Conservation (phyloP, 495 filamentous ascomycete genomes). For the Hypoxylon intermedium region DNA sequence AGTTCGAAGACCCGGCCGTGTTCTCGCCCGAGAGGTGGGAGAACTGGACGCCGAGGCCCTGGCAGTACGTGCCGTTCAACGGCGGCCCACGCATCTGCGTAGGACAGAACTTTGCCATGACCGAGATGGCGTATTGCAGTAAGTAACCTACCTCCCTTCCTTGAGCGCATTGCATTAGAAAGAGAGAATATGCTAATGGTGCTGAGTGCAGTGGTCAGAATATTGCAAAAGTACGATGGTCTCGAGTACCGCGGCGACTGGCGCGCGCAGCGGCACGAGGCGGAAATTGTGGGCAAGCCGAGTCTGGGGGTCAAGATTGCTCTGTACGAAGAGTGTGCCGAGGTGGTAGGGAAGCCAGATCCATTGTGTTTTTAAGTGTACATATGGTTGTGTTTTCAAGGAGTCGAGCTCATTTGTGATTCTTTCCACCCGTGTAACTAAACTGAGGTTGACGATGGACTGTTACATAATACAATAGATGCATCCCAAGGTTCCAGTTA, state of each 20-base stretch:
- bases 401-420: too few species aligned
- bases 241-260: conserved; percentile 57
- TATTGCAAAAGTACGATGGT: conserved; percentile 66
- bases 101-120: conserved; percentile 64
- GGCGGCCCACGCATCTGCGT: conserved; percentile 64
- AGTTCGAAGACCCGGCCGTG: conserved; percentile 55
- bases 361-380: not conserved
- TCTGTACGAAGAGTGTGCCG: conserved; percentile 39
- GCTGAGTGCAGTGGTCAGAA: conserved; percentile 52
- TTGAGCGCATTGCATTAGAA: not conserved
- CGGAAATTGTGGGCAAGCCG: conserved; percentile 52
- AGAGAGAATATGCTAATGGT: not conserved
- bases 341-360: not conserved
- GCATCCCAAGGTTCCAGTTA: too few species aligned
- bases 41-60: conserved; percentile 59
- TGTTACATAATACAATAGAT: too few species aligned
- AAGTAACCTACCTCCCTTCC: conserved; percentile 33
- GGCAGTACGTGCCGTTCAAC: conserved; percentile 68
- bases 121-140: conserved; percentile 57
- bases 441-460: too few species aligned
- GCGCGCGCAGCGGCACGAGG: conserved; percentile 47
- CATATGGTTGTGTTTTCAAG: not conserved
- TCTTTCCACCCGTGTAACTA: too few species aligned
- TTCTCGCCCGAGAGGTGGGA: conserved; percentile 67
- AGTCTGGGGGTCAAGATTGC: conserved; percentile 47